Evolutionary conservation across 305 asterid species (phyloP), one percentile per base, ranked within the genome.

Genomic region (Solanum aculeatissimum): DNA sequence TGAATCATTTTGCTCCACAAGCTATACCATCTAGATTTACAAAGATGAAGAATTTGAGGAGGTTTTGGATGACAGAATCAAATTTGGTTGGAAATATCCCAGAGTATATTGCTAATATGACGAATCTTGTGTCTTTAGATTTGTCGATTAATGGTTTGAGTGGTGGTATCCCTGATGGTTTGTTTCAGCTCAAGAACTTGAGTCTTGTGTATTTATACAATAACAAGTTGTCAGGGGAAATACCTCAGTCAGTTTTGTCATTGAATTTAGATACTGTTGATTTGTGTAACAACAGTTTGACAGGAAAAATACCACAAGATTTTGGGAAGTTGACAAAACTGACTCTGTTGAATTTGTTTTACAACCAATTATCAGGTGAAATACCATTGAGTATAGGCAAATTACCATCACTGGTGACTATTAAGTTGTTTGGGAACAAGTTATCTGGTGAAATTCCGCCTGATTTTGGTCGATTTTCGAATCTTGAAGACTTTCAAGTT

Each of bases 41-140:
- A 5, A 81, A 81, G 86, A 65, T 96, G 89, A 89, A 79, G 79
- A 96, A 89, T 29, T 87, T 96, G 86, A 93, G 71, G 81, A 81
- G 47, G 4, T 68, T 95, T 0, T 91, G 91, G 92, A 90, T 93
- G 90, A 54, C 71, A 0, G 68, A 27, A 1, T 6, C 93, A 1
- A 86, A 91, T 85, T 78, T 96, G 90, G 85, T 92, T 0, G 97
- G 97, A 71, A 92, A 94, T 85, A 91, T 96, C 27, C 99, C 99
- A 0, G 86, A 88, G n/a, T 42, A 60, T 58, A 87, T 95, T 49
- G 93, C 91, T 49, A 90, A 90, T 18, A 85, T 93, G 93, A 65
- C 91, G 19, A 89, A 91, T 47, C 83, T 96, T 62, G 96, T 92
- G 58, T 83, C 0, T 35, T 82, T 96, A 63, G 99, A 96, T 83